Evolutionary conservation across 1,284 basidiomycete species (phyloP).

Genomic region (Naganishia sp.): DNA sequence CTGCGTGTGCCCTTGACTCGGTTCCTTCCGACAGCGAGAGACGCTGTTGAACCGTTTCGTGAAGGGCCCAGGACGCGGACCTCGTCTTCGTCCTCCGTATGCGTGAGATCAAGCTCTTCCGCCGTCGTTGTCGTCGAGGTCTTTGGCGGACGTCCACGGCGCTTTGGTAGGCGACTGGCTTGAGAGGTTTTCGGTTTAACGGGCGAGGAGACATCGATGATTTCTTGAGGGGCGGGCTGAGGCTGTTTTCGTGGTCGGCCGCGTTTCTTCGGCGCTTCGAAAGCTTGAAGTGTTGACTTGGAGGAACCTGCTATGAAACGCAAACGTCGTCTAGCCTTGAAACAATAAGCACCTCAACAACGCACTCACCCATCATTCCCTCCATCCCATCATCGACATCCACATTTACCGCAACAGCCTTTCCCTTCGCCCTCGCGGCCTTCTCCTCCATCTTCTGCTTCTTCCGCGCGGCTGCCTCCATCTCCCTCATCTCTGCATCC

Average conservation of each 20-base stretch:
- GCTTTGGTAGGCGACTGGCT: background rate
- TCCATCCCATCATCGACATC: background rate
- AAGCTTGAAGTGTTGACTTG: background rate
- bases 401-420: background rate
- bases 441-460: conserved; percentile 23
- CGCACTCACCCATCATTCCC: background rate
- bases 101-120: conserved; percentile 14
- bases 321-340: no score
- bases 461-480: conserved; percentile 22
- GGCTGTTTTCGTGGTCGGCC: conserved; percentile 9
- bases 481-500: conserved; percentile 22
- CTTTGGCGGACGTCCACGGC: background rate
- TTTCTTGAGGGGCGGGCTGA: background rate
- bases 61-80: conserved; percentile 17
- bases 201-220: conserved; percentile 22
- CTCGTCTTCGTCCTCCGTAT: conserved; percentile 17
- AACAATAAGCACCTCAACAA: background rate
- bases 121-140: background rate
- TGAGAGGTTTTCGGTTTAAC: conserved; percentile 1
- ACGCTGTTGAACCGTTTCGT: conserved; percentile 6
- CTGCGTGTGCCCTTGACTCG: background rate
- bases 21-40: background rate
- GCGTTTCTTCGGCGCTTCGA: conserved; percentile 1
- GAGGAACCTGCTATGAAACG: background rate
- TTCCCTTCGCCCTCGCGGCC: conserved; percentile 24